Conservation (phyloP, 2,329 filamentous ascomycete genomes). For the Fusarium sp. region DNA sequence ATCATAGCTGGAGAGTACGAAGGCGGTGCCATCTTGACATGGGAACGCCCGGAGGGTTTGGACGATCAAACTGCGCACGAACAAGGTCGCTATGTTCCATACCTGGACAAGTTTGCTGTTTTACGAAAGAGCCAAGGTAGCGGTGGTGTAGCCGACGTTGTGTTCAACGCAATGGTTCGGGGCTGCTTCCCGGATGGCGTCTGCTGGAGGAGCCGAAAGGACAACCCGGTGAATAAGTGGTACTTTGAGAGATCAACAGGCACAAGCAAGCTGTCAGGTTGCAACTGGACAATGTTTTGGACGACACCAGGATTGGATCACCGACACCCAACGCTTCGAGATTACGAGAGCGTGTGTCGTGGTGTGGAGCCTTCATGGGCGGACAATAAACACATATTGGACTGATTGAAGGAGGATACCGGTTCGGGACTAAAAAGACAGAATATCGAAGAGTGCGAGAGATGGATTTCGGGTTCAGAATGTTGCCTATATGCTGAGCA, state of each 20-base stretch:
- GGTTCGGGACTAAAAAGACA: background rate
- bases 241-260: conserved; percentile 94
- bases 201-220: conserved; percentile 89
- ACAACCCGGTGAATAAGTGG: conserved; percentile 99
- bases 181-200: conserved; percentile 90
- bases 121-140: conserved; percentile 88
- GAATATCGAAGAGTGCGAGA: background rate
- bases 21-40: conserved; percentile 93
- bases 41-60: conserved; percentile 80
- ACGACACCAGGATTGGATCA: conserved; percentile 77
- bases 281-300: conserved; percentile 99
- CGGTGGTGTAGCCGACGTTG: conserved; percentile 92
- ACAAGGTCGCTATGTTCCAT: conserved; percentile 81
- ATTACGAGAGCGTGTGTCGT: conserved; percentile 83
- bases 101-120: conserved; percentile 97
- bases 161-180: conserved; percentile 95
- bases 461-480: background rate
- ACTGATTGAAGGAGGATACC: conserved; percentile 54
- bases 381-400: conserved; percentile 67
- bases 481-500: background rate
- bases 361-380: conserved; percentile 73
- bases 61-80: conserved; percentile 66
- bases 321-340: conserved; percentile 66
- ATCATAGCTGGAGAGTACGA: conserved; percentile 98
- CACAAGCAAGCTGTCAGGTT: conserved; percentile 83